A percentile compares a stretch with the other conserved stretches of the same genome.
These are phyloP conservation scores for Paramecium primaurelia DNA, from an alignment of 73 alveolate species.

Conservation along the genomic window DNA sequence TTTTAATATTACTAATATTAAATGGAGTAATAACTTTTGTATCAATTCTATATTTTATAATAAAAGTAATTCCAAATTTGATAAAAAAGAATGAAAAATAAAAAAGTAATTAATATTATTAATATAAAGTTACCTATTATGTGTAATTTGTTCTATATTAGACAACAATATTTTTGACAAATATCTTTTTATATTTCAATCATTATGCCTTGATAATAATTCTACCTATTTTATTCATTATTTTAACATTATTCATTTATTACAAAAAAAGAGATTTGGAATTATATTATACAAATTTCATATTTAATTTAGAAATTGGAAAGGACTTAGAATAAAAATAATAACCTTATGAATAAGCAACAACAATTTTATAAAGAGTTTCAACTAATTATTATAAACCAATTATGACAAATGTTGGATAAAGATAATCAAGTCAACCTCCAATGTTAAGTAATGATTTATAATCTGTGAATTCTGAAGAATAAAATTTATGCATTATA, in stretches of 20 bases:
- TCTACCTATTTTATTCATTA: not conserved
- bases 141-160: not conserved
- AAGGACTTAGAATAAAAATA: not conserved
- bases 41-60: not conserved
- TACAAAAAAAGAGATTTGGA: not conserved
- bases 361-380: not conserved
- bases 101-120: not conserved
- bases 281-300: not conserved
- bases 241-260: not conserved
- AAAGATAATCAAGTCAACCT: not conserved
- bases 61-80: not conserved
- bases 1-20: not conserved
- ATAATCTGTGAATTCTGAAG: not conserved
- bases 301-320: not conserved
- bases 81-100: not conserved
- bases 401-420: not conserved
- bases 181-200: not conserved
- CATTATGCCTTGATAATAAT: not conserved
- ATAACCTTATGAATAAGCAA: not conserved
- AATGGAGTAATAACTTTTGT: not conserved
- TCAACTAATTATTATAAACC: constrained; percentile 35
- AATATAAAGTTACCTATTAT: not conserved
- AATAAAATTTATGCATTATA: not conserved
- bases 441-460: not conserved
- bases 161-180: not conserved